A percentile compares a stretch with the other conserved stretches of the same genome.
phyloP scores from a whole-genome alignment of 164 flowering plant species.

The Sedum album region DNA sequence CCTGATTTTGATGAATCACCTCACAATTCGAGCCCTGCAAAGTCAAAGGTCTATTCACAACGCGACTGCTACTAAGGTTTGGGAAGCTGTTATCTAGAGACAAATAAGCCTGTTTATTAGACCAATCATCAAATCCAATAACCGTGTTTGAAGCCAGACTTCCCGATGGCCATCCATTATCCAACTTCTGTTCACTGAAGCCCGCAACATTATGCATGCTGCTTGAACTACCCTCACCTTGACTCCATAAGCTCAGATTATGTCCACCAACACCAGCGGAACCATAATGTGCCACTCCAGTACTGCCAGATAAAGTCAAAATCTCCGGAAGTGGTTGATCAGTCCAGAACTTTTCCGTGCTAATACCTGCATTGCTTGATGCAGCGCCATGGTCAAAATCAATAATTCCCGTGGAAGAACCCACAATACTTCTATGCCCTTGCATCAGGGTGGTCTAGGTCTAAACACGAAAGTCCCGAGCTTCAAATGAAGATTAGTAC shows the following conservation, averaged over 20 bases:
- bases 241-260: conserved; percentile 24
- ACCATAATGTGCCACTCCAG: conserved; percentile 17
- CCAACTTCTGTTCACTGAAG: conserved; percentile 36
- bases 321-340: conserved; percentile 27
- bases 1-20: conserved; percentile 13
- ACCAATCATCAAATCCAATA: conserved; percentile 30
- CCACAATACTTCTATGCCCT: conserved; percentile 39
- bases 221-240: conserved; percentile 39
- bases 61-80: conserved; percentile 1
- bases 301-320: conserved; percentile 17
- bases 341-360: conserved; percentile 37
- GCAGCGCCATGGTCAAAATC: conserved; percentile 41
- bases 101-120: conserved; percentile 14
- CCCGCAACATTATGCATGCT: conserved; percentile 20
- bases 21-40: background rate
- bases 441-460: conserved; percentile 27
- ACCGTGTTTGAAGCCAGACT: conserved; percentile 25
- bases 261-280: conserved; percentile 26
- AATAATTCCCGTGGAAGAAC: conserved; percentile 36
- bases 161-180: conserved; percentile 42
- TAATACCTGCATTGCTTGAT: conserved; percentile 28
- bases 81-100: conserved; percentile 2
- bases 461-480: background rate
- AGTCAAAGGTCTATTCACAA: conserved; percentile 5
- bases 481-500: background rate